Evolutionary conservation across 2,329 filamentous ascomycete genomes (phyloP), one percentile per base, ranked within the genome.

Genomic region (Phyllosticta citribraziliensis): DNA sequence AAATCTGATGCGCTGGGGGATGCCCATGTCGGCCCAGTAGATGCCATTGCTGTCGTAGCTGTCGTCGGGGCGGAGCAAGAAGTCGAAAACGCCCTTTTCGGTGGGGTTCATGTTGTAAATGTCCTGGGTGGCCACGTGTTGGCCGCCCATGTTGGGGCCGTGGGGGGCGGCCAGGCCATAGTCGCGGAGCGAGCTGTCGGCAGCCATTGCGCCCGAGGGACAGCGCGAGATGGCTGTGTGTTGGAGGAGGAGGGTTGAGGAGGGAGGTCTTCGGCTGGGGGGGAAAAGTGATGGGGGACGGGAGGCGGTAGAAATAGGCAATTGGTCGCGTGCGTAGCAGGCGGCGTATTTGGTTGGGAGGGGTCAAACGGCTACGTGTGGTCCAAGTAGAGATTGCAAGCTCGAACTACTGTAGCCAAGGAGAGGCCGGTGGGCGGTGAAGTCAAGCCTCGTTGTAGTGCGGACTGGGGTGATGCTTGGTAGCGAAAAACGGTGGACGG

Each of bases 11-110:
- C 89, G 86, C 78, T 93, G 76, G 63, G 74, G 68, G 57, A 91
- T 70, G 20, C 87, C 85, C 68, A 97, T 79, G 72, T 97, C 93
- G 35, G 92, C 93, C 92, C 92, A 97, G 82, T 97, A 97, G 66
- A 84, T 82, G 64, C 93, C 93, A 20, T 92, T 84, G 60, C 82
- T 76, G 61, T 88, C 89, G 77, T 93, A 97, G 65, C 86, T 88
- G 77, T 97, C 93, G 70, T 95, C 89, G 2, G 93, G 93, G 60
- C 89, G 88, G 61, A 95, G 88, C 62, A 97, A 79, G 66, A 87
- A 84, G 68, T 88, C 82, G 78, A 97, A 96, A 67, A 87, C 81
- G 52, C 78, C 79, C 64, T 79, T 78, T 71, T 88, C 85, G 62
- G 80, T 76, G 40, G 75, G 70, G 64, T 79, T 81, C 83, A 87